phyloP scores from a whole-genome alignment of 129 eudicot genomes.

The Oenanthe sinensis region DNA sequence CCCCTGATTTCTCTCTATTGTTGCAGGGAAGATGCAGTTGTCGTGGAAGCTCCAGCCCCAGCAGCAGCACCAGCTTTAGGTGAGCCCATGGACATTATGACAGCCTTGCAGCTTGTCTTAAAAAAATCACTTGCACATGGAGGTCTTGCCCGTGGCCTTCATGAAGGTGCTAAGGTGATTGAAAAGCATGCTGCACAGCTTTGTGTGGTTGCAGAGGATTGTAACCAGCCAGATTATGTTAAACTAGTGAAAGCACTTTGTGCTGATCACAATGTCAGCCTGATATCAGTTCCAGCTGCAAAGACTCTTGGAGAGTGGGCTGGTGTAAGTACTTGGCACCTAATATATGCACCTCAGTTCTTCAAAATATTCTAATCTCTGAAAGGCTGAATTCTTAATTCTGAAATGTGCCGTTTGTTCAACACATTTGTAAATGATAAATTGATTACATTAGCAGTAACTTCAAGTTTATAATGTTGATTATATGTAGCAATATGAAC shows the following conservation, averaged over 20 bases:
- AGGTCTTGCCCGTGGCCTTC: constrained; percentile 70
- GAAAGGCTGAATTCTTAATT: too few relatives aligned
- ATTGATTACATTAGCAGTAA: background rate
- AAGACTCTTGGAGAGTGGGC: constrained; percentile 86
- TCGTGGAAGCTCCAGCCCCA: constrained; percentile 42
- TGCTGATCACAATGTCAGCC: constrained; percentile 67
- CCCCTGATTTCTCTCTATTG: background rate
- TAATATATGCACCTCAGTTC: background rate
- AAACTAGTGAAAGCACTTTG: constrained; percentile 73
- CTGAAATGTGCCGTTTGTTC: background rate
- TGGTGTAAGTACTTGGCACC: constrained; percentile 42
- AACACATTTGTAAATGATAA: background rate
- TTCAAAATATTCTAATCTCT: background rate
- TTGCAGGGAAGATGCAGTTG: constrained; percentile 59
- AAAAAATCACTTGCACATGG: constrained; percentile 72
- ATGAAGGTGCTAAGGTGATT: constrained; percentile 74
- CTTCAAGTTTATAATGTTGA: background rate
- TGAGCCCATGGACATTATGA: constrained; percentile 77
- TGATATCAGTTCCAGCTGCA: constrained; percentile 60
- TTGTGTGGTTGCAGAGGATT: constrained; percentile 77
- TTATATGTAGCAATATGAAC: background rate
- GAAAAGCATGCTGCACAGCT: constrained; percentile 81
- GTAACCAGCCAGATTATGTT: constrained; percentile 66
- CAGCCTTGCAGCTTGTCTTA: constrained; percentile 67
- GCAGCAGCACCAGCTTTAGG: constrained; percentile 51